A percentile compares a stretch with the other conserved stretches of the same genome.
Evolutionary conservation across 257 asterid species (phyloP).

Genomic region (Scutellaria galericulata): DNA sequence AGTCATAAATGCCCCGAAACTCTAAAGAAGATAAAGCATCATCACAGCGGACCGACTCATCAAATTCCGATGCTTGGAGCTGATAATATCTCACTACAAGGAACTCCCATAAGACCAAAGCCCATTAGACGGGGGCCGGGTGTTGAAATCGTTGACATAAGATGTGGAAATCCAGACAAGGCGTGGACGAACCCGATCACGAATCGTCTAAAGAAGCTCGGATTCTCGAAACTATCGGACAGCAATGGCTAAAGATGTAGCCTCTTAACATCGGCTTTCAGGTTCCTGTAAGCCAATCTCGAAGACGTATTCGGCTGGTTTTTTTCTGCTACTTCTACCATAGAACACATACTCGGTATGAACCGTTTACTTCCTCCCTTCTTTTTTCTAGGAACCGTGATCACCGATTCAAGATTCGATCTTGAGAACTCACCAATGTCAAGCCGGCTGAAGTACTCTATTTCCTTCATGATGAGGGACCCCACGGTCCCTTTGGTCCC

Average conservation of each 20-base stretch:
- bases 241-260: constrained; percentile 34
- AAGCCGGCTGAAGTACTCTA: constrained; percentile 44
- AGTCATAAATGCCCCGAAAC: constrained; percentile 40
- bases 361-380: constrained; percentile 55
- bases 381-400: constrained; percentile 47
- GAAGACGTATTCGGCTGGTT: constrained; percentile 21
- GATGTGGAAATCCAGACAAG: constrained; percentile 69
- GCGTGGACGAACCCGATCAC: constrained; percentile 61
- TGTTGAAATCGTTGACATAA: constrained; percentile 73
- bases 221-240: constrained; percentile 73
- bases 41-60: constrained; percentile 50
- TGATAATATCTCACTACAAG: constrained; percentile 56
- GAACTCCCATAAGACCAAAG: constrained; percentile 66
- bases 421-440: constrained; percentile 31
- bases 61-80: constrained; percentile 70
- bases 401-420: constrained; percentile 39
- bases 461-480: constrained; percentile 56
- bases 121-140: constrained; percentile 49
- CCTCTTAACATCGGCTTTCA: constrained; percentile 47
- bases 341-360: constrained; percentile 63
- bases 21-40: constrained; percentile 55
- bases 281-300: constrained; percentile 39
- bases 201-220: constrained; percentile 65
- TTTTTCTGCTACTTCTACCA: constrained; percentile 58
- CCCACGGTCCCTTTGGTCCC: constrained; percentile 58